These are phyloP conservation scores for Glaciozyma martinii DNA, from an alignment of 768 basidiomycete species.

Conservation along the genomic window DNA sequence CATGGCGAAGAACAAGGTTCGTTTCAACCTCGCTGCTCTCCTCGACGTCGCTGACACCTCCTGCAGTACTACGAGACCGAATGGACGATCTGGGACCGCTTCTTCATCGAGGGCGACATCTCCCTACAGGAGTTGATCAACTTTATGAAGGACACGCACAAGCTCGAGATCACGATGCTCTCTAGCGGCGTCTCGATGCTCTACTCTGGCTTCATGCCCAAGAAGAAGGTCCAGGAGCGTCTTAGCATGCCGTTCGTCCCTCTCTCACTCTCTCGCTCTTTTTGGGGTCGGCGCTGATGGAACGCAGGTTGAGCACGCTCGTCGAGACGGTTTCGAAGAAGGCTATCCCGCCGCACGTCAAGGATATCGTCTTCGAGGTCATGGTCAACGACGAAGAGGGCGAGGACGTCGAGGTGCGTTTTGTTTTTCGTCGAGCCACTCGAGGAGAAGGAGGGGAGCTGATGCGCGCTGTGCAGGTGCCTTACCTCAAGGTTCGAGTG, in stretches of 20 bases:
- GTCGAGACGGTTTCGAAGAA: conserved; percentile 94
- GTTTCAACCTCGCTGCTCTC: conserved; percentile 1
- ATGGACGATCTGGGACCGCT: conserved; percentile 98
- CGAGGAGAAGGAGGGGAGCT: too few relatives aligned
- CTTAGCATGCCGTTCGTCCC: conserved; percentile 43
- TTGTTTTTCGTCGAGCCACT: too few relatives aligned
- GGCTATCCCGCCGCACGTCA: conserved; percentile 70
- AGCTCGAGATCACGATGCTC: conserved; percentile 86
- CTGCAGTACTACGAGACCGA: conserved; percentile 63
- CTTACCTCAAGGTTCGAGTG: too few relatives aligned
- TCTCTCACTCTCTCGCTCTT: conserved; percentile 2
- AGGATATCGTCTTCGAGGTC: conserved; percentile 80
- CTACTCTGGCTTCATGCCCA: conserved; percentile 86
- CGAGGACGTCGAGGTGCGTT: conserved; percentile 81
- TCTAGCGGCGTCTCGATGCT: conserved; percentile 79
- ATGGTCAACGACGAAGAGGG: conserved; percentile 87
- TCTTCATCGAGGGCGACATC: conserved; percentile 82
- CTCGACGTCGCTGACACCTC: neutral
- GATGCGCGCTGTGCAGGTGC: too few relatives aligned
- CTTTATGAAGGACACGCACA: conserved; percentile 76
- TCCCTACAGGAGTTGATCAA: conserved; percentile 73
- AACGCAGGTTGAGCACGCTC: conserved; percentile 72
- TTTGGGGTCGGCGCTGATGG: conserved; percentile 18
- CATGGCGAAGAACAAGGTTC: conserved; percentile 67
- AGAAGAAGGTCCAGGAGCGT: conserved; percentile 57